Base-by-base conservation (phyloP, 768 basidiomycete species). In the Tulasnella sp. region DNA sequence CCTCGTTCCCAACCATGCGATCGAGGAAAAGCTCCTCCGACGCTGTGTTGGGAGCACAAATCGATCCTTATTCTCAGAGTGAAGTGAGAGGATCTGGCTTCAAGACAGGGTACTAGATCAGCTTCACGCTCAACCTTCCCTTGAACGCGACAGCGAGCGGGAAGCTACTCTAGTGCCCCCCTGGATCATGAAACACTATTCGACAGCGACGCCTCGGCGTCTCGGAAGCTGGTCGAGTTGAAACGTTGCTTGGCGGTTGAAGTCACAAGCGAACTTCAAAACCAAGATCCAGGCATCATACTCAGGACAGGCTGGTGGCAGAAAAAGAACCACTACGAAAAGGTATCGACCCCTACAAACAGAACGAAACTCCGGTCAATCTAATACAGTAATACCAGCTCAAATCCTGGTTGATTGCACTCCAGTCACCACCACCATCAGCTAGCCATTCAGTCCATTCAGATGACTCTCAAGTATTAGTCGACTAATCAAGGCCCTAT, bases 221-320 rank as follows among this genome's bases (percentile, higher is more conserved):
- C 86, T 39, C 85, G 88, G 82, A 90, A 87, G 74, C 87, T 89
- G 8, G 88, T 87, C n/a, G 91, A 93, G 82, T 87, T 89, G n/a
- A 89, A 79, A 84, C 88, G 44, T 87, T 93, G 76, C 87, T 94
- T 6, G 93, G 93, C 19, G 89, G 91, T 82, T 86, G 89, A 0
- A 85, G 87, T 78, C 12, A 88, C 91, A 24, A 85, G 86, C 6
- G 82, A 91, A 40, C 81, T 87, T 36, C 87, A 86, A 71, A 56
- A 19, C 74, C 9, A 71, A 56, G 42, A 36, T 79, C 12, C 73
- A 34, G 9, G 74, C 73, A 18, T 46, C 48, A 8, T 40, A 77
- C 0, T 79, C 81, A 12, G 46, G 40, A 31, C 36, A 1, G 24
- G 19, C 58, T 14, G 46, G 8, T 16, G 56, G 27, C 40, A 52